Evolutionary conservation across 2,329 filamentous ascomycete genomes (phyloP), one percentile per base, ranked within the genome.

Genomic region (Didymella sp.): DNA sequence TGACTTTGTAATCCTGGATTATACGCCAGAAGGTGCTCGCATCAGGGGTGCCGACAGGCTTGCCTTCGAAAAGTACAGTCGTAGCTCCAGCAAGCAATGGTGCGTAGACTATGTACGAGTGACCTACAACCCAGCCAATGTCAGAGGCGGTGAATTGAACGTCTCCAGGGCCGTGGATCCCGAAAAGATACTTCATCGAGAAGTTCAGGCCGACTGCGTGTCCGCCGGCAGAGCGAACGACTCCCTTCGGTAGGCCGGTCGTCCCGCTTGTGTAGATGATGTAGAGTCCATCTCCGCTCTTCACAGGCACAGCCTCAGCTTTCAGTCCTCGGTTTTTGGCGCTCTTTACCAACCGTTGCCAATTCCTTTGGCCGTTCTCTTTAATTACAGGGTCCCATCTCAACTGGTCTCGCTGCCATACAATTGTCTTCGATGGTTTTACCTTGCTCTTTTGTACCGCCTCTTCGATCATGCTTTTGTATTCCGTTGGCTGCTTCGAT

Each of bases 1-100:
- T 96, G 51, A 96, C 92, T 68, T 88, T 88, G 80, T 97, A 89
- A 67, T 96, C 90, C 63, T 92, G 88, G 4, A 96, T 54, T 17
- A 96, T 86, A 2, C 92, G 83, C 93, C 93, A 98, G 73, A 97
- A 95, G 0, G 89, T 89, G 6, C 91, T 89, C 0, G 92, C 90
- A 67, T 96, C 88, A 0, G 93, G 93, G 0, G 92, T 96, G 4
- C 92, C 92, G 12, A 96, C 82, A 0, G 93, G 93, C 65, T 97
- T 97, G n/a, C 93, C 94, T 77, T 97, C 93, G 74, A 92, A 97
- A 0, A 97, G 81, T 1, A 97, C 85, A 0, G 92, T 96, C 1
- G 92, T 88, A 2, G 93, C 92, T 5, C 93, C 93, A 0, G 89
- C 86, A 1, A 97, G 84, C 6, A 98, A 84, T 12, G 93, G 93